Evolutionary conservation across 2,329 filamentous ascomycete species (phyloP).

Genomic region (Talaromyces sp.): DNA sequence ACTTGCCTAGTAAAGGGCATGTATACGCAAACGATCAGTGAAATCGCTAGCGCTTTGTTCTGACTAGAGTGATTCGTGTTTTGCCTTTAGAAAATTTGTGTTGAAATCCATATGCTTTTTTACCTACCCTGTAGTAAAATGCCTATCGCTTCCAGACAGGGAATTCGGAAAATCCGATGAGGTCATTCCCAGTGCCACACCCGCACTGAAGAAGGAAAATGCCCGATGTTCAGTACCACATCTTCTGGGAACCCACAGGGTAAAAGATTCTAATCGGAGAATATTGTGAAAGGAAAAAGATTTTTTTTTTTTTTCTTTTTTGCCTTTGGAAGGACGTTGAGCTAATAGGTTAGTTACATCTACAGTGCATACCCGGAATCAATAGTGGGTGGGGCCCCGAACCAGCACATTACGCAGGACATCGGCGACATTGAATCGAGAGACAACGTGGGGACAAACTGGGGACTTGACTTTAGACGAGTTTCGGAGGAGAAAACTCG

Average conservation of each 20-base stretch:
- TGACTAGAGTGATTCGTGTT: no score
- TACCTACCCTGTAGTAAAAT: no score
- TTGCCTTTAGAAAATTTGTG: no score
- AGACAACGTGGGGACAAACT: slow-evolving; percentile 5
- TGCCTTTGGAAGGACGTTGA: not conserved
- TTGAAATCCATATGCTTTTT: not conserved
- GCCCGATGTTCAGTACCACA: not conserved
- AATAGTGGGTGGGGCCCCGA: slow-evolving; percentile 5
- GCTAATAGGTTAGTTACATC: slow-evolving; percentile 3
- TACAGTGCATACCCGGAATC: slow-evolving; percentile 1
- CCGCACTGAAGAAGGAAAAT: slow-evolving; percentile 5
- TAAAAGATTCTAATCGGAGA: not conserved
- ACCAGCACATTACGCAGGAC: slow-evolving; percentile 3
- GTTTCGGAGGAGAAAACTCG: slow-evolving; percentile 30
- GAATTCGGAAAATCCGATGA: slow-evolving; percentile 1
- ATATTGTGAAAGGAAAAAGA: not conserved
- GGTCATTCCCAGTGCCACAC: slow-evolving; percentile 3
- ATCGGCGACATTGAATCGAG: slow-evolving; percentile 1
- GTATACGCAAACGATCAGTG: no score
- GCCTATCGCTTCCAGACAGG: not conserved
- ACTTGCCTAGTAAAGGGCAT: no score
- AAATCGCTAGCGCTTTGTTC: no score
- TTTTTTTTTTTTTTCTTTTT: not conserved
- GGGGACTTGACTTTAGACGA: slow-evolving; percentile 12
- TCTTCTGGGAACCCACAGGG: not conserved